These are phyloP conservation scores for Aspergillus sp. DNA, from an alignment of 2,329 filamentous ascomycete species.

Conservation along the genomic window DNA sequence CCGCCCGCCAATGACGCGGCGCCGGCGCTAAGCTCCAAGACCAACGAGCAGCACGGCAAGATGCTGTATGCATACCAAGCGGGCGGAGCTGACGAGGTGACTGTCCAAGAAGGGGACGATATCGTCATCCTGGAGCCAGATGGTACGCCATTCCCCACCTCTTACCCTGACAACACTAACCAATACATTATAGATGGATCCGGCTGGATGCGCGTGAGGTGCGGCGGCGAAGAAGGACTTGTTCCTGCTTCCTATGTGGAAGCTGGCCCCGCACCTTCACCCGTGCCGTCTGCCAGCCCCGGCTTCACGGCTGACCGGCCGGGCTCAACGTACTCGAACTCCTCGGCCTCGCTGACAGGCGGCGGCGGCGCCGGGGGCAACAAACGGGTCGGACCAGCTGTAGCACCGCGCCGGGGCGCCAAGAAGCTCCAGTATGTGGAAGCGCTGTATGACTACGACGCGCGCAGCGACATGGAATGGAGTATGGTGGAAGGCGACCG, in stretches of 20 bases:
- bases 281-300: conserved; percentile 39
- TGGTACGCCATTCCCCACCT: conserved; percentile 57
- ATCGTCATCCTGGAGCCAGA: conserved; percentile 81
- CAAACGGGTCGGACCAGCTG: conserved; percentile 89
- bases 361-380: conserved; percentile 7
- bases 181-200: conserved; percentile 67
- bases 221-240: conserved; percentile 72
- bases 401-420: conserved; percentile 84
- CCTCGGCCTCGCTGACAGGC: conserved; percentile 65
- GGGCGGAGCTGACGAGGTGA: conserved; percentile 77
- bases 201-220: conserved; percentile 85
- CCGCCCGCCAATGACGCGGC: conserved; percentile 47
- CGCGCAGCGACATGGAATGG: conserved; percentile 82
- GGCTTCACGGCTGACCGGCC: conserved; percentile 57
- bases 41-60: conserved; percentile 68
- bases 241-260: conserved; percentile 89
- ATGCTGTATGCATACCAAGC: conserved; percentile 90
- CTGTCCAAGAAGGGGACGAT: conserved; percentile 75
- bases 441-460: conserved; percentile 87
- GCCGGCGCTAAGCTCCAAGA: conserved; percentile 32
- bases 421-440: conserved; percentile 95
- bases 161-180: conserved; percentile 10
- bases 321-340: conserved; percentile 76
- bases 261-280: conserved; percentile 52
- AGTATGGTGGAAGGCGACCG: conserved; percentile 88